Percentiles rank a stretch among this genome's conserved stretches.
phyloP scores from a whole-genome alignment of 2,329 filamentous ascomycete genomes.

The Pseudogymnoascus sp. region DNA sequence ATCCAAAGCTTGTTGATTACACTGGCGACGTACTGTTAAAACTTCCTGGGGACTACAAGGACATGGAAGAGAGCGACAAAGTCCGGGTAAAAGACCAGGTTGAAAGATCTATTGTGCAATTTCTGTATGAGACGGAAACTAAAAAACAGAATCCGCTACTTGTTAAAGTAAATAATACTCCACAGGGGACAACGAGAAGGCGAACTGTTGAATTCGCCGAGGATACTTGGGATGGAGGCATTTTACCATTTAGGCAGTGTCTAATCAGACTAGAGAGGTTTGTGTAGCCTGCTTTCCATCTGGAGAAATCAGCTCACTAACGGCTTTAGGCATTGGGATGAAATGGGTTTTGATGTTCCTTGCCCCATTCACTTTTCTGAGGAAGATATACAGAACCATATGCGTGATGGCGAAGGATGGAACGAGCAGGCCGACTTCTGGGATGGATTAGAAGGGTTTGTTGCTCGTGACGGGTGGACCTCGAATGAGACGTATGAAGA shows the following conservation, averaged over 20 bases:
- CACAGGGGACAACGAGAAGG: constrained; percentile 21
- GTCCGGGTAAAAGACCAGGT: constrained; percentile 18
- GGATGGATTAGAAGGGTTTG: constrained; percentile 27
- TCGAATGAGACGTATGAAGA: constrained; percentile 28
- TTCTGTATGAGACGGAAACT: constrained; percentile 25
- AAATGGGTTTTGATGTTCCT: constrained; percentile 22
- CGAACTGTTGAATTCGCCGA: constrained; percentile 25
- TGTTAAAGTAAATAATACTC: constrained; percentile 20
- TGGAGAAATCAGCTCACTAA: constrained; percentile 14
- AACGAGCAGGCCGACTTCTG: constrained; percentile 29
- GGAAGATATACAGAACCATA: constrained; percentile 16
- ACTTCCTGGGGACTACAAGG: constrained; percentile 21
- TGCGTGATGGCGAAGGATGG: constrained; percentile 23
- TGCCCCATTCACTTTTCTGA: constrained; percentile 24
- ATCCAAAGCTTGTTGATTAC: constrained; percentile 25
- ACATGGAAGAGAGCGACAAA: constrained; percentile 22
- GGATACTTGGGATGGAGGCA: constrained; percentile 27
- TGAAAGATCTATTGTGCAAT: constrained; percentile 20
- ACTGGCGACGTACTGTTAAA: constrained; percentile 23
- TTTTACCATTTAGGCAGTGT: constrained; percentile 26
- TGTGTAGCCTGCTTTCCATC: constrained; percentile 13
- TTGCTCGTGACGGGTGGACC: constrained; percentile 32
- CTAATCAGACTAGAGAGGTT: constrained; percentile 27
- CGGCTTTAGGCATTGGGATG: constrained; percentile 23
- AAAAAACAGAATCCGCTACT: constrained; percentile 23